Conservation (phyloP, 495 filamentous ascomycete genomes). For the Cairneyella variabilis region DNA sequence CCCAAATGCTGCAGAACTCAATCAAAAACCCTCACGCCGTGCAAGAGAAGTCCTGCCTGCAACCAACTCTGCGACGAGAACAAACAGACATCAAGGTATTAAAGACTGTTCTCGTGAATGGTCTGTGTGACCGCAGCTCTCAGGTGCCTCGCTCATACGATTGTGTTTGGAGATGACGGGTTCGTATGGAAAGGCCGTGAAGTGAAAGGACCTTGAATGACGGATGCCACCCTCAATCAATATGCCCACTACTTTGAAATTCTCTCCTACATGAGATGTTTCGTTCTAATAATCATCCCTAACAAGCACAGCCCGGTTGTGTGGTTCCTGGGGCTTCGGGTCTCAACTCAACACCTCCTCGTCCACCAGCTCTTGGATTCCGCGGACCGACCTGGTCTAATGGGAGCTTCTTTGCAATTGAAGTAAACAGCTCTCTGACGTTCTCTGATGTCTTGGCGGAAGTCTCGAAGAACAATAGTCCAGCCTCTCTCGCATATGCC, state of each 20-base stretch:
- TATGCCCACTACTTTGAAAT: slow-evolving; percentile 6
- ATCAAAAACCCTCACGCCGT: slow-evolving; percentile 23
- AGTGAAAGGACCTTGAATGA: slow-evolving; percentile 1
- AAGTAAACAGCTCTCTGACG: slow-evolving; percentile 93
- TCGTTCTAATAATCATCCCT: too few relatives aligned
- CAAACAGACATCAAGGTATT: slow-evolving; percentile 26
- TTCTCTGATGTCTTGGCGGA: slow-evolving; percentile 96
- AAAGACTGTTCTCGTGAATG: slow-evolving; percentile 23
- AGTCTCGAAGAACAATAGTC: slow-evolving; percentile 94
- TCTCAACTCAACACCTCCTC: slow-evolving; percentile 76
- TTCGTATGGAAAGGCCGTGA: slow-evolving; percentile 9
- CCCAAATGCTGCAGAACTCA: slow-evolving; percentile 24
- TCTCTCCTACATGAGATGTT: neutral
- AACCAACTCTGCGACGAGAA: slow-evolving; percentile 18
- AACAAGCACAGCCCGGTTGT: slow-evolving; percentile 75
- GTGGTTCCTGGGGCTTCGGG: slow-evolving; percentile 76
- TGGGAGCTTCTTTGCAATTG: slow-evolving; percentile 94
- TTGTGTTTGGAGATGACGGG: neutral
- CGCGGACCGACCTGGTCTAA: slow-evolving; percentile 90
- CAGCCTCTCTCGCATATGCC: slow-evolving; percentile 89
- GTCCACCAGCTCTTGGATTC: slow-evolving; percentile 68
- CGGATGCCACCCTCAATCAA: slow-evolving; percentile 2
- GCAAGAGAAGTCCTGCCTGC: slow-evolving; percentile 18
- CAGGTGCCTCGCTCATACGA: slow-evolving; percentile 2
- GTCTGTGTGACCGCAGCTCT: slow-evolving; percentile 15